Evolutionary conservation across 225 moss, liverwort and hornwort genomes (phyloP), one percentile per base, ranked within the genome.

Genomic region (Marchantia paleacea): DNA sequence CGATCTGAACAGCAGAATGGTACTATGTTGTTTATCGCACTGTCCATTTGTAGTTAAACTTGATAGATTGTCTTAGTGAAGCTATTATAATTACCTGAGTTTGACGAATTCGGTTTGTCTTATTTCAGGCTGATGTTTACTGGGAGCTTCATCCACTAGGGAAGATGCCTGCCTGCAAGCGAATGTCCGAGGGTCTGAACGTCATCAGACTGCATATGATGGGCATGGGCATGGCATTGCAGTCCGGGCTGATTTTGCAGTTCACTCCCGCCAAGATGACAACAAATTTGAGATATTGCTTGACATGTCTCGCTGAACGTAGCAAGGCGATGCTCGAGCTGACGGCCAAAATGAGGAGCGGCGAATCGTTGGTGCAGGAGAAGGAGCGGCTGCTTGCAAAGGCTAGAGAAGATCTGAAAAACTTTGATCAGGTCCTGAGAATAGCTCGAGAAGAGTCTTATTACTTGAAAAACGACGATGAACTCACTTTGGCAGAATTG

Each of bases 191-290:
- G 39, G 86, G 86, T 31, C 47, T 86, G 9, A 86, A 78, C 60
- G 76, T 77, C 19, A 64, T 86, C 31, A 80, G 67, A 69, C 39
- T 86, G 63, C 86, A 86, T 31, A 66, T 86, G 67, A 71, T 86
- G 76, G 86, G 86, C 29, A 86, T 86, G 86, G 73, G 67, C 49
- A 63, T 86, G 80, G 86, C 86, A 12, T 53, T 86, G 12, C 82
- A 83, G 49, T 77, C 86, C 3, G 86, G 86, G 47, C 68, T 78
- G 20, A 83, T 86, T 54, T 69, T 86, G 78, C 29, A 70, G 53
- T 88, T 82, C 31, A 83, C 83, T 11, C 86, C 86, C 54, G 53
- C 24, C 15, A 62, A 60, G 19, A 86, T 86, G 86, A 83, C 73
- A 75, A 50, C 28, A 14, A 62, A 65, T 78, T 71, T 86, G 4